Evolutionary conservation across 75 land plant genomes (phyloP).

Genomic region (Picea glauca): DNA sequence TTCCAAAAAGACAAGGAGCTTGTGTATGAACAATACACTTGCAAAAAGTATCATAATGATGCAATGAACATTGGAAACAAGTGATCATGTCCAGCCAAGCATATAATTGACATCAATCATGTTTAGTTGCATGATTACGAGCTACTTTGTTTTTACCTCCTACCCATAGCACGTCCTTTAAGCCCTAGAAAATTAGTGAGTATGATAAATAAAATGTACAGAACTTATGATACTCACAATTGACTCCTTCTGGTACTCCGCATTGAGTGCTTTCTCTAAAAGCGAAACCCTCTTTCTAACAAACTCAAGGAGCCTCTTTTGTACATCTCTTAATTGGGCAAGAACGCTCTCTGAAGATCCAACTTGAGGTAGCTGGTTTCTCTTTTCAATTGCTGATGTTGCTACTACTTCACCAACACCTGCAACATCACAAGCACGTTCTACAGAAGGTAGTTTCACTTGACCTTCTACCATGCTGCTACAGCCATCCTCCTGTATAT

Average conservation of each 20-base stretch:
- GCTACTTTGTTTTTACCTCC: too few species aligned
- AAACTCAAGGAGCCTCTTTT: slow-evolving; percentile 82
- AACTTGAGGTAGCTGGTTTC: slow-evolving; percentile 32
- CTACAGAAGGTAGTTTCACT: slow-evolving; percentile 4
- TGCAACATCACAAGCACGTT: slow-evolving; percentile 16
- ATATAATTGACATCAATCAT: too few species aligned
- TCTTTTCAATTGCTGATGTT: slow-evolving; percentile 25
- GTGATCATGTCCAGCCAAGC: too few species aligned
- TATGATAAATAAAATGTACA: too few species aligned
- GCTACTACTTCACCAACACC: slow-evolving; percentile 13
- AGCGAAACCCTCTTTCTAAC: slow-evolving; percentile 82
- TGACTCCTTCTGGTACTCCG: slow-evolving; percentile 62
- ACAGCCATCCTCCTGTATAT: not conserved
- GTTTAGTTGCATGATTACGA: too few species aligned
- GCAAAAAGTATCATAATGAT: too few species aligned
- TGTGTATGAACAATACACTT: too few species aligned
- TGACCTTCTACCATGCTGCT: slow-evolving; percentile 15
- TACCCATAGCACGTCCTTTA: too few species aligned
- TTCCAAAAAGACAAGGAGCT: too few species aligned
- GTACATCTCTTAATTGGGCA: slow-evolving; percentile 54
- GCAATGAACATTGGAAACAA: too few species aligned
- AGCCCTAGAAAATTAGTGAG: too few species aligned
- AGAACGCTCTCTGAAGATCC: slow-evolving; percentile 3
- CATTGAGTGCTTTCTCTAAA: slow-evolving; percentile 77
- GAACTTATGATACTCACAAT: slow-evolving; percentile 38